Evolutionary conservation across 2,329 filamentous ascomycete species (phyloP).

Genomic region (Ceratocystis alfenasii): DNA sequence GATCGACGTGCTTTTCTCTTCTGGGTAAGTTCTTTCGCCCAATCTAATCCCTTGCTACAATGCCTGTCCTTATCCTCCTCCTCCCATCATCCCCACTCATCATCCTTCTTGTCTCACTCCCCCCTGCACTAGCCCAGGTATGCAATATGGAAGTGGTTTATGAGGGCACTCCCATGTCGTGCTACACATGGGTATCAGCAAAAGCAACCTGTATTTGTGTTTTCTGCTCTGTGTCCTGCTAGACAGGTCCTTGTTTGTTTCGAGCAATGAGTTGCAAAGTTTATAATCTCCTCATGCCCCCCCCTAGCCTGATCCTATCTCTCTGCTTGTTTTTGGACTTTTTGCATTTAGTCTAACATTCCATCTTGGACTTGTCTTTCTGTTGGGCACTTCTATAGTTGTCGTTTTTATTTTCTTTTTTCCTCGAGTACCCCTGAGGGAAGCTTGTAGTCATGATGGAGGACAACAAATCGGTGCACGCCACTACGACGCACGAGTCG

Average conservation of each 20-base stretch:
- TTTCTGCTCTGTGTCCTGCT: not conserved
- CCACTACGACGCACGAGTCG: not conserved
- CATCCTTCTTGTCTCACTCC: not conserved
- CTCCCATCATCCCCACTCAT: not conserved
- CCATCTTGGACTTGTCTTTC: not conserved
- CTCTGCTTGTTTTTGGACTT: not conserved
- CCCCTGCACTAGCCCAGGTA: not conserved
- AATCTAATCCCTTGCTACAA: not conserved
- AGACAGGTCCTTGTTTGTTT: not conserved
- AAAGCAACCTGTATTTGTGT: not conserved
- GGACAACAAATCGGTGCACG: conserved; percentile 6
- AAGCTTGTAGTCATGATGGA: conserved; percentile 1
- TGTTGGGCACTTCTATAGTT: conserved; percentile 1
- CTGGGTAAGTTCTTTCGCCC: not conserved
- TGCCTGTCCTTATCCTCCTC: not conserved
- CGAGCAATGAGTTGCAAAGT: conserved; percentile 1
- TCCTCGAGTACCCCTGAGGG: not conserved
- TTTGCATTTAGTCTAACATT: not conserved
- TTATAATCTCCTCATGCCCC: not conserved
- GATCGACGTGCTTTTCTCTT: not conserved
- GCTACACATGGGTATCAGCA: not conserved
- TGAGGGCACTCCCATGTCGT: conserved; percentile 1
- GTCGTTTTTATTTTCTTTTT: not conserved
- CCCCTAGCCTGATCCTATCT: not conserved
- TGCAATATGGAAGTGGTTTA: not conserved